phyloP scores from a whole-genome alignment of 805 yeast species.

The Wickerhamiella siamensis region DNA sequence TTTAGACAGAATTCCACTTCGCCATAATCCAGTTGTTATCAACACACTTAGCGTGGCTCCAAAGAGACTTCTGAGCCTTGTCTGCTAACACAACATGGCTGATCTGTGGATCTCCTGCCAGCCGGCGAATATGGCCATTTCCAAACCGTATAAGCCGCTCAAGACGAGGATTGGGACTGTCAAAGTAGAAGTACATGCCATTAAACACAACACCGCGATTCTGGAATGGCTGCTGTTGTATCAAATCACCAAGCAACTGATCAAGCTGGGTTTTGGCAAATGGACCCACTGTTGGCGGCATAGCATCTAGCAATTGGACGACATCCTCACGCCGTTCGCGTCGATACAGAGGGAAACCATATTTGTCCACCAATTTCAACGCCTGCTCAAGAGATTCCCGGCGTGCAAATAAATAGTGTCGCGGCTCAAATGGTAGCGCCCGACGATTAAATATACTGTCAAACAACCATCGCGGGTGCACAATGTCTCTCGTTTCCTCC shows the following conservation, averaged over 20 bases:
- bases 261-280: conserved; percentile 16
- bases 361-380: conserved; percentile 33
- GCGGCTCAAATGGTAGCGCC: conserved; percentile 44
- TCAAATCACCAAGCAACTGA: conserved; percentile 15
- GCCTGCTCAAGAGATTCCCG: conserved; percentile 20
- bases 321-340: conserved; percentile 21
- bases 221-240: conserved; percentile 19
- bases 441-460: conserved; percentile 39
- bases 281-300: conserved; percentile 11
- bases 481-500: conserved; percentile 35
- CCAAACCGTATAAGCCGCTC: conserved; percentile 15
- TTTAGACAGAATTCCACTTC: conserved; percentile 25
- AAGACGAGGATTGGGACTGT: background rate
- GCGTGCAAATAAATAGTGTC: conserved; percentile 34
- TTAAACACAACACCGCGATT: conserved; percentile 7
- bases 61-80: background rate
- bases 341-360: conserved; percentile 46
- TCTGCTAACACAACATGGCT: conserved; percentile 6
- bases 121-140: conserved; percentile 30
- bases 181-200: conserved; percentile 24
- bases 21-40: conserved; percentile 26
- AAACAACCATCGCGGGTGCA: conserved; percentile 57
- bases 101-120: conserved; percentile 16
- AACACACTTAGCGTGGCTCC: conserved; percentile 23
- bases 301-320: conserved; percentile 2